Percentiles rank a stretch among this genome's conserved stretches.
Conservation (phyloP, 768 basidiomycete genomes). For the Termitomyces sp. region DNA sequence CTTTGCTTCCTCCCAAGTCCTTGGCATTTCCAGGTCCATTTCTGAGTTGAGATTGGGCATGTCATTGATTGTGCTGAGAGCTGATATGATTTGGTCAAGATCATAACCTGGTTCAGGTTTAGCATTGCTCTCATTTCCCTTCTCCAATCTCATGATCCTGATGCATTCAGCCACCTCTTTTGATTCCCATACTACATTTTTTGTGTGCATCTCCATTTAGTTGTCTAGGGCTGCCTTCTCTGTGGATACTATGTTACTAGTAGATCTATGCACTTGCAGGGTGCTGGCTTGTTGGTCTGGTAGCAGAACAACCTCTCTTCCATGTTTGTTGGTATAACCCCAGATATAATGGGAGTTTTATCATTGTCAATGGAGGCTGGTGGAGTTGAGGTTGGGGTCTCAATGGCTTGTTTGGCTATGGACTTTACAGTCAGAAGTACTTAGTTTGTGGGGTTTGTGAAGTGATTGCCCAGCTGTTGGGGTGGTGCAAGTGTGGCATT, state of each 20-base stretch:
- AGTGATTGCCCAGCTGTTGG: not conserved
- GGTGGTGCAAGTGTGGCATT: not conserved
- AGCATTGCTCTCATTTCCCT: not conserved
- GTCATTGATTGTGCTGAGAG: not conserved
- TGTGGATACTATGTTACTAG: not conserved
- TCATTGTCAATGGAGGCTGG: not conserved
- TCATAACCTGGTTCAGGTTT: not conserved
- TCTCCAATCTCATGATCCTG: not conserved
- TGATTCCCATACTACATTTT: not conserved
- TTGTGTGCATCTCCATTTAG: too few species aligned
- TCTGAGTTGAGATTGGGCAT: not conserved
- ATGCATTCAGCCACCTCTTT: not conserved
- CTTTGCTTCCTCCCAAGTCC: not conserved
- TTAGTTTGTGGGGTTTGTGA: not conserved
- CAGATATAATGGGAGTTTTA: not conserved
- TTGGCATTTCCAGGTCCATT: not conserved
- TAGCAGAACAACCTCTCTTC: not conserved
- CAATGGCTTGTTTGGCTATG: not conserved
- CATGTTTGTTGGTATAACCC: too few species aligned
- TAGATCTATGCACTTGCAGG: not conserved
- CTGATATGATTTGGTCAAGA: not conserved
- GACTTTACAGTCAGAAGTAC: not conserved
- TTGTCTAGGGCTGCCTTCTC: too few species aligned
- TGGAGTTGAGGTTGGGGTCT: not conserved
- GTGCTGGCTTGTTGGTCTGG: not conserved